phyloP scores from a whole-genome alignment of 1,284 basidiomycete genomes.

The Afroboletus lepidellus region DNA sequence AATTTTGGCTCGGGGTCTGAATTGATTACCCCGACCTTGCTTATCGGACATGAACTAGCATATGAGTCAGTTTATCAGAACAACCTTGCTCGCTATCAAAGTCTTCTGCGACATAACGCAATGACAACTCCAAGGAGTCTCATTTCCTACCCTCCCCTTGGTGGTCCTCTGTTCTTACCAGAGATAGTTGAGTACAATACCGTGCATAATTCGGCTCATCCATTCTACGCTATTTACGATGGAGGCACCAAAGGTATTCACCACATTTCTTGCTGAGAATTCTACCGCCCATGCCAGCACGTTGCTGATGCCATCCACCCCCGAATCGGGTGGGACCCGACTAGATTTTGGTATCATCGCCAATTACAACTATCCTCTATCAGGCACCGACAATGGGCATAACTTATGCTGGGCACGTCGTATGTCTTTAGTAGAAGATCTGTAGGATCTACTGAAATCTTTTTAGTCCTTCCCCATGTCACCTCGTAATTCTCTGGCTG shows the following conservation, averaged over 20 bases:
- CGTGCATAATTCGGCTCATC: conserved; percentile 13
- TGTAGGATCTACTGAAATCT: no score
- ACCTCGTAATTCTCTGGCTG: conserved; percentile 36
- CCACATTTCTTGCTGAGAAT: conserved; percentile 31
- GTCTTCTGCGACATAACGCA: no score
- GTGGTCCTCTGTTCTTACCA: conserved; percentile 23
- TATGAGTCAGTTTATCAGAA: no score
- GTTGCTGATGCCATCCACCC: conserved; percentile 29
- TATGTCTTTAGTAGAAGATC: conserved; percentile 21
- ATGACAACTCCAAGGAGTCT: no score
- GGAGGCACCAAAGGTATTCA: conserved; percentile 5
- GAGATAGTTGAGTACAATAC: conserved; percentile 28
- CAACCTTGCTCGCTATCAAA: no score
- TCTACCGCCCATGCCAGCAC: conserved; percentile 32
- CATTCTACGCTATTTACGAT: conserved; percentile 24
- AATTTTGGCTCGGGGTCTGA: no score
- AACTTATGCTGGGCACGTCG: conserved; percentile 32
- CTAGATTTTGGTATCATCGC: conserved; percentile 31
- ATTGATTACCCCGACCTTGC: no score
- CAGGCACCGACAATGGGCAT: conserved; percentile 32
- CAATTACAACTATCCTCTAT: conserved; percentile 31
- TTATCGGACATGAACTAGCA: no score
- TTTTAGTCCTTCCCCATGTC: conserved; percentile 38
- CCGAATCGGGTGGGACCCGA: conserved; percentile 17
- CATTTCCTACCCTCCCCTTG: conserved; percentile 22